Evolutionary conservation across 306 rosid species (phyloP), one percentile per base, ranked within the genome.

Genomic region (Quercus mongolica): DNA sequence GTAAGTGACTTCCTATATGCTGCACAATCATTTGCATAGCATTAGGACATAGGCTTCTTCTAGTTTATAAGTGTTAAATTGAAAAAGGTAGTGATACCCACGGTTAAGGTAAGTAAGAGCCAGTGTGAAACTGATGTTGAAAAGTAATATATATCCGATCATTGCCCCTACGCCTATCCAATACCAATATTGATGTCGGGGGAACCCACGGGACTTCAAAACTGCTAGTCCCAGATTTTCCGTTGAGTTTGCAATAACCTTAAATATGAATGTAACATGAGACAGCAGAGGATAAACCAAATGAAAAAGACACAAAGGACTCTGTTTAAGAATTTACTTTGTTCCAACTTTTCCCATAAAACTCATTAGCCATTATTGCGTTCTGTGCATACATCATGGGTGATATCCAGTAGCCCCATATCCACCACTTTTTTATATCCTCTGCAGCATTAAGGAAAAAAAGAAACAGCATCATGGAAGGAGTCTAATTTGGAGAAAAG

Each of bases 351-450:
- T 81, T 35, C 55, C 97, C 95, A 62, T 85, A 87, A 30, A 92
- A 89, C 82, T 92, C 97, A 62, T 90, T 92, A 58, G 80, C 91
- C 72, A 74, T 76, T 20, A 90, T 51, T 64, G 95, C 95, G 78
- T 87, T 90, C 83, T 90, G 95, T 14, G 74, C 78, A 46, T 92
- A 90, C 97, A 89, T 92, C 76, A 92, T 41, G 58, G 97, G 95
- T 61, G 97, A 92, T 44, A 77, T 76, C 97, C 97, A 92, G 79
- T 84, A 92, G 20, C 95, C 93, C 97, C 97, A 92, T 21, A 57
- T 78, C 95, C 95, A 92, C 91, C 89, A 86, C 77, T 86, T 85
- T 80, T 86, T 87, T 6, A 90, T 82, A 10, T 86, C 59, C 28
- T 87, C 97, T 92, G 85, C 75, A 41, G 33, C 17, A 74, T 6